Evolutionary conservation across 345 rosid species (phyloP).

Genomic region (Syzygium jambos): DNA sequence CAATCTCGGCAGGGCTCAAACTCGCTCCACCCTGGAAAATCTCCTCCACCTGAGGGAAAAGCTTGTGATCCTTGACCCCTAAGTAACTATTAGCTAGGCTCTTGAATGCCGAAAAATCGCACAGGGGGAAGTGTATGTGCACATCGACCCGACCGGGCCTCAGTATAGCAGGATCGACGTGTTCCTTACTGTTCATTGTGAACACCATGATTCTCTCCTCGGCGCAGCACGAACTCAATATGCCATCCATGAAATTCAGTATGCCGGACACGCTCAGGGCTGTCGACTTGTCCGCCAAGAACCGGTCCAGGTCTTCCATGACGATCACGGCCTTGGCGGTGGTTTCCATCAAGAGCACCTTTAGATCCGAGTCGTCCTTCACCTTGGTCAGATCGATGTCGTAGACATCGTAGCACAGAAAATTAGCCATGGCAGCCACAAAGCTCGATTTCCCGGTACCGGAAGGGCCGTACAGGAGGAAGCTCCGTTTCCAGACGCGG

Average conservation of each 20-base stretch:
- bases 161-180: conserved; percentile 22
- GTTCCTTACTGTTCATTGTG: conserved; percentile 34
- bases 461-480: conserved; percentile 37
- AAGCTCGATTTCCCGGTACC: conserved; percentile 51
- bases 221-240: conserved; percentile 28
- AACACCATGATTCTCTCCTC: conserved; percentile 42
- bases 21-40: conserved; percentile 34
- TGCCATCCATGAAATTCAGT: conserved; percentile 48
- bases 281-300: conserved; percentile 16
- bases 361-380: conserved; percentile 29
- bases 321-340: conserved; percentile 26
- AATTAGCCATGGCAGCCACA: conserved; percentile 44
- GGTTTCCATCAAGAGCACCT: conserved; percentile 23
- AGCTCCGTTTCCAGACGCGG: conserved; percentile 49
- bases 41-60: conserved; percentile 42
- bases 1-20: conserved; percentile 42
- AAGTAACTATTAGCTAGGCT: conserved; percentile 26
- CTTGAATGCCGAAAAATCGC: conserved; percentile 33
- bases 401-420: conserved; percentile 37
- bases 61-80: conserved; percentile 41
- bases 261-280: conserved; percentile 20
- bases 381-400: conserved; percentile 34
- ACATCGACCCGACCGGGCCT: conserved; percentile 48
- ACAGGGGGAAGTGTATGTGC: conserved; percentile 35
- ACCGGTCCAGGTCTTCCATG: conserved; percentile 45